A percentile compares a stretch with the other conserved stretches of the same genome.
Conservation (phyloP, 2,329 filamentous ascomycete species). For the Aspergillus fijiensis region DNA sequence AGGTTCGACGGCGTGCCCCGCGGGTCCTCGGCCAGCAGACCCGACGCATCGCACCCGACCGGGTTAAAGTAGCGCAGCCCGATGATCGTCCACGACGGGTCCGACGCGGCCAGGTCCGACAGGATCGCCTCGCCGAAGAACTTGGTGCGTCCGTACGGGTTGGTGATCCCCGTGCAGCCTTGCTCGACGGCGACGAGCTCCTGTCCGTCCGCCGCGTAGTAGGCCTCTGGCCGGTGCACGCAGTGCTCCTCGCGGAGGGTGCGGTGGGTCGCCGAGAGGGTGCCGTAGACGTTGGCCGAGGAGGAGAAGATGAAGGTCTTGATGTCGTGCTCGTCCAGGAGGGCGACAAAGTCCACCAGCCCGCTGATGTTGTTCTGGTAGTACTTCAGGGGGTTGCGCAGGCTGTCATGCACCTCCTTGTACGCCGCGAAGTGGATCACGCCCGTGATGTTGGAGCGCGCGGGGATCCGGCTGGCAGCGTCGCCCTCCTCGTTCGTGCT, state of each 20-base stretch:
- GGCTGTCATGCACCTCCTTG: slow-evolving; percentile 64
- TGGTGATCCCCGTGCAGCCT: slow-evolving; percentile 59
- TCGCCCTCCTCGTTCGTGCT: too few relatives aligned
- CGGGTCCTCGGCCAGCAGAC: slow-evolving; percentile 64
- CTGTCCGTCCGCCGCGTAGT: slow-evolving; percentile 43
- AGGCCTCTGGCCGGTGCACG: slow-evolving; percentile 50
- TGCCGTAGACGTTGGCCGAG: slow-evolving; percentile 65
- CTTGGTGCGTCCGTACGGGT: slow-evolving; percentile 65
- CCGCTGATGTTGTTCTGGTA: slow-evolving; percentile 67
- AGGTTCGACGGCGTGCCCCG: slow-evolving; percentile 61
- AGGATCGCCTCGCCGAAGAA: slow-evolving; percentile 67
- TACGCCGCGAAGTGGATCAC: slow-evolving; percentile 68
- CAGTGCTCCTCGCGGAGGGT: slow-evolving; percentile 55
- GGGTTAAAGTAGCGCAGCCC: slow-evolving; percentile 67
- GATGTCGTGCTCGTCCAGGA: slow-evolving; percentile 59
- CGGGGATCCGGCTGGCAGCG: slow-evolving; percentile 34
- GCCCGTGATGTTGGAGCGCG: slow-evolving; percentile 53
- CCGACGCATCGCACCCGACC: slow-evolving; percentile 64
- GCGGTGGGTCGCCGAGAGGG: slow-evolving; percentile 44
- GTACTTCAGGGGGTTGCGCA: slow-evolving; percentile 59
- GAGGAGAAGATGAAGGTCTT: slow-evolving; percentile 67
- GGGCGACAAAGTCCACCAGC: slow-evolving; percentile 58
- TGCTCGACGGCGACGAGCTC: slow-evolving; percentile 42
- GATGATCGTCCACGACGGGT: slow-evolving; percentile 61
- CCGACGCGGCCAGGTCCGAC: slow-evolving; percentile 58